These are phyloP conservation scores for Hypoxylon perforatum DNA, from an alignment of 495 filamentous ascomycete genomes.

Conservation along the genomic window DNA sequence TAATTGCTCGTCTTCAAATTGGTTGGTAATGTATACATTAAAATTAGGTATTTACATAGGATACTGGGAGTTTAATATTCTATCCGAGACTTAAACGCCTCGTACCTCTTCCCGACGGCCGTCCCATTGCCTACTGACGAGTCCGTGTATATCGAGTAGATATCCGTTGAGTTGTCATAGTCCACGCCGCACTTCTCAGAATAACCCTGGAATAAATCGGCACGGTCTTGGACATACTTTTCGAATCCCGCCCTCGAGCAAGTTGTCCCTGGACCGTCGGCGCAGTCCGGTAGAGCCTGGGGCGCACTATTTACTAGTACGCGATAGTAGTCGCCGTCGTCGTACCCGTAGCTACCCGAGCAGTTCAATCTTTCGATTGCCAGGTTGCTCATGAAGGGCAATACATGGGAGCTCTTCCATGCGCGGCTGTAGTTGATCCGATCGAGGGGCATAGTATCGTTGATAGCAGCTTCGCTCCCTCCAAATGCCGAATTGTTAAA, in stretches of 20 bases:
- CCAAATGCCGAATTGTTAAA: constrained; percentile 61
- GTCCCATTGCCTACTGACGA: constrained; percentile 47
- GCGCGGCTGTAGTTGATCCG: constrained; percentile 57
- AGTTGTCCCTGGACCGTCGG: constrained; percentile 50
- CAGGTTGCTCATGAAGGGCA: constrained; percentile 58
- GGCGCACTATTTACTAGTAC: constrained; percentile 51
- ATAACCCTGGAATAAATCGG: constrained; percentile 47
- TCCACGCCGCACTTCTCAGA: constrained; percentile 48
- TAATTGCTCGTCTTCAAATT: too few species aligned
- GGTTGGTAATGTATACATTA: neutral
- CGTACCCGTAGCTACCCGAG: constrained; percentile 47
- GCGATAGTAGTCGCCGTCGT: constrained; percentile 52
- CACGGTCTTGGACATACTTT: constrained; percentile 45
- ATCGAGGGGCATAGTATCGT: constrained; percentile 61
- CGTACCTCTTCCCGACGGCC: constrained; percentile 48
- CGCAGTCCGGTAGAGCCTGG: constrained; percentile 49
- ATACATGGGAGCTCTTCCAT: constrained; percentile 57
- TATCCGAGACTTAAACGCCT: constrained; percentile 17
- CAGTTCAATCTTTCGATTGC: constrained; percentile 57
- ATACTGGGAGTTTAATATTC: neutral
- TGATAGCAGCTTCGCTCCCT: constrained; percentile 51
- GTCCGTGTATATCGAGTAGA: constrained; percentile 50
- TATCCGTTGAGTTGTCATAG: constrained; percentile 49
- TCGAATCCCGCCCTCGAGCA: constrained; percentile 47
- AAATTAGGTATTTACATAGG: neutral